phyloP scores from a whole-genome alignment of 352 stramenopile species.

The Globisporangium cederbergense region DNA sequence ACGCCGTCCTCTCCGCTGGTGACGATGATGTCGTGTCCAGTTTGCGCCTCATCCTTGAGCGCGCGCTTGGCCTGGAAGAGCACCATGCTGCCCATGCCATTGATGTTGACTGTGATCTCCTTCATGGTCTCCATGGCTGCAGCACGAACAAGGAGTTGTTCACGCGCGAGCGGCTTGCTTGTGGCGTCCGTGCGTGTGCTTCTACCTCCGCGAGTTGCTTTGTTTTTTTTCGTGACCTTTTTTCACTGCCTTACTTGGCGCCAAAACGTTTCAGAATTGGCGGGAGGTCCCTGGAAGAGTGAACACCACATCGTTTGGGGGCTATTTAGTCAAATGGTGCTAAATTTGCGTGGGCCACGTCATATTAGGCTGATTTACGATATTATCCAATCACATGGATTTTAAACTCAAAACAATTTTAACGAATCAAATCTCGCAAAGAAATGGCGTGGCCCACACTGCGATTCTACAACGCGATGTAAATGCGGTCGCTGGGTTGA shows the following conservation, averaged over 20 bases:
- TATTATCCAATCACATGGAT: background rate
- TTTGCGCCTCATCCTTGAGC: slow-evolving; percentile 27
- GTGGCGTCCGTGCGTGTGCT: background rate
- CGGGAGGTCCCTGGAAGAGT: background rate
- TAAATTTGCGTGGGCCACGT: background rate
- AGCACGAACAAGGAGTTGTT: background rate
- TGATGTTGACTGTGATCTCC: slow-evolving; percentile 72
- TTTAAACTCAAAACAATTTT: background rate
- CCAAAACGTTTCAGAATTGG: slow-evolving; percentile 5
- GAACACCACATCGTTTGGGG: background rate
- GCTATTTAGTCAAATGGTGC: background rate
- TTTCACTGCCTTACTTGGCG: slow-evolving; percentile 2
- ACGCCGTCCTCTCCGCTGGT: slow-evolving; percentile 80
- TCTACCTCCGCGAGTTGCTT: background rate
- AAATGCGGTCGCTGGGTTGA: background rate
- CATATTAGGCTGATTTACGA: background rate
- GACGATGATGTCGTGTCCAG: slow-evolving; percentile 51
- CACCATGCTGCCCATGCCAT: slow-evolving; percentile 63
- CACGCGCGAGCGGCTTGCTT: background rate
- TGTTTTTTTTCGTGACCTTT: background rate
- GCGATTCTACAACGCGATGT: background rate
- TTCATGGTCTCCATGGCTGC: slow-evolving; percentile 67
- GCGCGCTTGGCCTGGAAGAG: slow-evolving; percentile 33
- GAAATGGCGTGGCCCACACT: background rate
- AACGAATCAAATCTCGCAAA: background rate